phyloP scores from a whole-genome alignment of 2,329 filamentous ascomycete genomes.

The Xylariaceae sp. region DNA sequence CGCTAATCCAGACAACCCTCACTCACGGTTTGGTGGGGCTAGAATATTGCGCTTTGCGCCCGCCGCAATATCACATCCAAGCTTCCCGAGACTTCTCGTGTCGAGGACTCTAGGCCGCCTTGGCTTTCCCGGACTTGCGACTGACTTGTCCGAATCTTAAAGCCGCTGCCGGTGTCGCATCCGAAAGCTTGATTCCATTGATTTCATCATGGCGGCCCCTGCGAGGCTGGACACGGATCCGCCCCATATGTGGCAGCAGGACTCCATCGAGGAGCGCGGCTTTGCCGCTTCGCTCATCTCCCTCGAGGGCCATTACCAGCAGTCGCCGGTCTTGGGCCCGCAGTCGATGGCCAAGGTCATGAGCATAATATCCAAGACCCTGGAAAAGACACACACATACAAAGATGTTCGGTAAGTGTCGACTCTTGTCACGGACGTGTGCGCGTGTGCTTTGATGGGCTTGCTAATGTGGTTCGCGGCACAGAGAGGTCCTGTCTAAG shows the following conservation, averaged over 20 bases:
- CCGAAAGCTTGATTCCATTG: neutral
- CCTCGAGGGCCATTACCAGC: slow-evolving; percentile 56
- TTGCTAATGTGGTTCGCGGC: slow-evolving; percentile 2
- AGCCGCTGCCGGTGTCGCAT: too few relatives aligned
- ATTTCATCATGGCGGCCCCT: slow-evolving; percentile 22
- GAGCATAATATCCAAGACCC: slow-evolving; percentile 53
- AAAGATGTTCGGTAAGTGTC: slow-evolving; percentile 51
- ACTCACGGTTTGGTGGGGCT: slow-evolving; percentile 13
- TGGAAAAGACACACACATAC: slow-evolving; percentile 59
- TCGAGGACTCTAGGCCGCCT: neutral
- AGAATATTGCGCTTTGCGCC: slow-evolving; percentile 6
- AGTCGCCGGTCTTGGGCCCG: slow-evolving; percentile 52
- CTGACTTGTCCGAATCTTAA: too few relatives aligned
- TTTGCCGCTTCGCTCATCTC: slow-evolving; percentile 57
- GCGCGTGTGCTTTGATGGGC: neutral
- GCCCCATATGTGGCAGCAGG: slow-evolving; percentile 31
- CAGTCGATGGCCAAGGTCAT: slow-evolving; percentile 50
- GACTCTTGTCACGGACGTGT: neutral
- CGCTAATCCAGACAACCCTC: slow-evolving; percentile 13
- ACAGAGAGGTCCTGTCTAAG: slow-evolving; percentile 53
- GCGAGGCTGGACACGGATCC: slow-evolving; percentile 25
- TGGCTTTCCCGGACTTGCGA: neutral
- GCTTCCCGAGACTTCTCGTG: neutral
- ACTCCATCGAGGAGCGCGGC: slow-evolving; percentile 59
- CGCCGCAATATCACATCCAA: neutral